Evolutionary conservation across 108 stramenopile genomes (phyloP).

Genomic region (Conticribra weissflogii): DNA sequence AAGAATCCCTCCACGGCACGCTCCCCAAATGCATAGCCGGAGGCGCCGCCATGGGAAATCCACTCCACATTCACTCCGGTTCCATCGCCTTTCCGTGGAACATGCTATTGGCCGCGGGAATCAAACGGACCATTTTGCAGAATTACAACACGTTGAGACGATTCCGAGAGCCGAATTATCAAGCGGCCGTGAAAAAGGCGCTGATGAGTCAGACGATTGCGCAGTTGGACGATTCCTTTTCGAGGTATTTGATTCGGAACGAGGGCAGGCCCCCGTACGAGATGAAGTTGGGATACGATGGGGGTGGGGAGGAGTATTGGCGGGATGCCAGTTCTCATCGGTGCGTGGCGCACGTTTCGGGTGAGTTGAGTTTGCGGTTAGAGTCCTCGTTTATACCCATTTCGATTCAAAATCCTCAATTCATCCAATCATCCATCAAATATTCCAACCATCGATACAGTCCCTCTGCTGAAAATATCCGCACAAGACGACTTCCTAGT

Average conservation of each 20-base stretch:
- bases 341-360: slow-evolving; percentile 63
- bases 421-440: too few species aligned
- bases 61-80: slow-evolving; percentile 60
- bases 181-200: slow-evolving; percentile 48
- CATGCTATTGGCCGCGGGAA: slow-evolving; percentile 65
- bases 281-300: slow-evolving; percentile 57
- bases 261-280: slow-evolving; percentile 70
- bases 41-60: slow-evolving; percentile 80
- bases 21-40: slow-evolving; percentile 77
- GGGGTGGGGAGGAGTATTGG: slow-evolving; percentile 75
- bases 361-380: too few species aligned
- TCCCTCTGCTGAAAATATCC: slow-evolving; percentile 75
- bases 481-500: slow-evolving; percentile 86
- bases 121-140: slow-evolving; percentile 66
- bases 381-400: too few species aligned
- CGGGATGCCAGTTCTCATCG: slow-evolving; percentile 70
- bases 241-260: slow-evolving; percentile 69
- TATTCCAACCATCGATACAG: too few species aligned
- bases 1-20: slow-evolving; percentile 79
- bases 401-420: too few species aligned
- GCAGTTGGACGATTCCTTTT: slow-evolving; percentile 65
- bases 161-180: slow-evolving; percentile 63
- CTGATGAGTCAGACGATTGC: slow-evolving; percentile 63
- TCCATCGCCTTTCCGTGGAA: slow-evolving; percentile 64
- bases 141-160: slow-evolving; percentile 31